Percentiles rank a stretch among this genome's conserved stretches.
Conservation (phyloP, 257 asterid genomes). For the Thymus quinquecostatus region DNA sequence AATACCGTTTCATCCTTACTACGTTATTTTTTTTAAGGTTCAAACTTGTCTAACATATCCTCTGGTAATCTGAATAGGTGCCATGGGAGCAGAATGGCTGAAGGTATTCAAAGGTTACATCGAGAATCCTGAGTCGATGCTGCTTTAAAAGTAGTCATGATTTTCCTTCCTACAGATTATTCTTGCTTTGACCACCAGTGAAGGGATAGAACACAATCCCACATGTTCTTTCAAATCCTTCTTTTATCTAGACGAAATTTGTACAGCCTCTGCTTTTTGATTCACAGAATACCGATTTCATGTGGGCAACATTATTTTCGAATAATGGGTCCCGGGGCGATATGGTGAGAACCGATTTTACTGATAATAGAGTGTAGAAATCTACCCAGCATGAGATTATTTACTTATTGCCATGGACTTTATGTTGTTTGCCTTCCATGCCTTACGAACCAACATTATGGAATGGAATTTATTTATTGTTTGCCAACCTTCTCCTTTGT, state of each 20-base stretch:
- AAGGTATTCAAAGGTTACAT: conserved; percentile 96
- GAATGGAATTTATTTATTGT: background rate
- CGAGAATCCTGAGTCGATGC: conserved; percentile 92
- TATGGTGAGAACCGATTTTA: conserved; percentile 24
- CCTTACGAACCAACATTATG: background rate
- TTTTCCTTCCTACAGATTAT: conserved; percentile 12
- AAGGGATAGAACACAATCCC: conserved; percentile 16
- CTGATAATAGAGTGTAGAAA: conserved; percentile 38
- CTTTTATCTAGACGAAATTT: conserved; percentile 22
- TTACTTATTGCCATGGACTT: conserved; percentile 19
- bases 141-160: conserved; percentile 53
- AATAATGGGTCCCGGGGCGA: conserved; percentile 42
- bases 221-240: conserved; percentile 23
- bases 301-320: conserved; percentile 27
- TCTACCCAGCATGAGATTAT: conserved; percentile 22
- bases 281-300: conserved; percentile 17
- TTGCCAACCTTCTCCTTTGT: too few relatives aligned
- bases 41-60: conserved; percentile 16
- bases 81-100: conserved; percentile 98
- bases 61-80: conserved; percentile 58
- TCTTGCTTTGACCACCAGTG: conserved; percentile 28
- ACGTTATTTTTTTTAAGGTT: background rate
- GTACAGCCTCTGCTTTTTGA: conserved; percentile 30
- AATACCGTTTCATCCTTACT: background rate
- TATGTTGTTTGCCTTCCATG: background rate